Base-by-base conservation (phyloP, 257 asterid species). In the Scutellaria barbata region DNA sequence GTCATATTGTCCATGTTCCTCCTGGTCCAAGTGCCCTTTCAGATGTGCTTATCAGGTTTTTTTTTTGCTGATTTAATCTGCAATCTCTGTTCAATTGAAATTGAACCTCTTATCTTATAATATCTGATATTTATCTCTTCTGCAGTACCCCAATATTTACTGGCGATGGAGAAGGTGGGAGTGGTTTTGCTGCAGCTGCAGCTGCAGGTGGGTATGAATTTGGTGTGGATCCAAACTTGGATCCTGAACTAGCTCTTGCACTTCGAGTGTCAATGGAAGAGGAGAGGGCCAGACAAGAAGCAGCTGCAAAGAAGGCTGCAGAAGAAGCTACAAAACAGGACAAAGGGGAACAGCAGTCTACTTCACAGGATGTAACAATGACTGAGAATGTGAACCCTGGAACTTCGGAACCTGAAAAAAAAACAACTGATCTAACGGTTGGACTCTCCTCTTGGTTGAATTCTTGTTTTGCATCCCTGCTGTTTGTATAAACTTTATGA, bases 281-380 rank as follows among this genome's bases (percentile, higher is more conserved):
- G 85, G 99, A 95, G 84, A 90, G 99, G 80, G 99, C 99, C 69
- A 92, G 99, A 85, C 99, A 95, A 81, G 99, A 90, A 81, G 98
- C 96, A 61, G 97, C 98, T 55, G 99, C 99, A 8, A 95, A 87
- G 70, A 92, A 92, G 83, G 95, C 99, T 66, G 85, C 97, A 12
- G 99, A 91, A 78, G 99, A 92, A 73, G 77, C 89, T 77, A 51
- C 92, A 46, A 87, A 82, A 57, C 87, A 79, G 79, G 95, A 85
- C 63, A 85, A 80, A 68, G 98, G 93, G 77, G 98, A 92, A 48
- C 84, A 64, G 45, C 87, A 84, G 54, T 79, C 89, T 66, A 79
- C 90, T 30, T 82, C 95, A 46, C 92, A 88, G 73, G 98, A 95
- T 82, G 88, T 80, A 60, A 80, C 89, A 13, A 95, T 90, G 96